A percentile compares a stretch with the other conserved stretches of the same genome.
Conservation (phyloP, 768 basidiomycete species). For the Saitozyma sp. region DNA sequence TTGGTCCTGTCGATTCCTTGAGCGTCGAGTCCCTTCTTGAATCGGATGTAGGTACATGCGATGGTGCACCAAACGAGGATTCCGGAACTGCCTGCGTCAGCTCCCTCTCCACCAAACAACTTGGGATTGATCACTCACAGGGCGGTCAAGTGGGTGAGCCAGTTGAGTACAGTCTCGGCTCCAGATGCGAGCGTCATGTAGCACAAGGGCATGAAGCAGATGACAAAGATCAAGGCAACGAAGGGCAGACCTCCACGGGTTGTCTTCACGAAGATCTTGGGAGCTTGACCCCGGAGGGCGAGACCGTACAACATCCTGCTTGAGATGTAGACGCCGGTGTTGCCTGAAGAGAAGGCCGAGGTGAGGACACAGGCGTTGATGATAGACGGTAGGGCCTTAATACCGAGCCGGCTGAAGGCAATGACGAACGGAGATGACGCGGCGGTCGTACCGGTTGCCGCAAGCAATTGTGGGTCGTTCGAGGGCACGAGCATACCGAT, state of each 20-base stretch:
- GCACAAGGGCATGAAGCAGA: constrained; percentile 61
- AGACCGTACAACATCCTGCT: constrained; percentile 30
- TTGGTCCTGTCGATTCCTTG: constrained; percentile 71
- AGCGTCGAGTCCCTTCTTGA: constrained; percentile 75
- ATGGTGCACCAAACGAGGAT: constrained; percentile 81
- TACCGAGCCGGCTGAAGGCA: constrained; percentile 49
- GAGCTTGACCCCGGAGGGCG: constrained; percentile 70
- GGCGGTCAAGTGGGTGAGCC: constrained; percentile 65
- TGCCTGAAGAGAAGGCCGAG: constrained; percentile 31
- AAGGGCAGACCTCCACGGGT: constrained; percentile 75
- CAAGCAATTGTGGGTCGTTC: constrained; percentile 28
- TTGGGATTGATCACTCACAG: constrained; percentile 38
- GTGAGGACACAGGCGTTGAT: constrained; percentile 51
- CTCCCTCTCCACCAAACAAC: constrained; percentile 1
- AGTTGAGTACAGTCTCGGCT: constrained; percentile 71
- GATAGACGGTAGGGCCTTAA: constrained; percentile 44
- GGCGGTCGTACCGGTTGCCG: constrained; percentile 33
- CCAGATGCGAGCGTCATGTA: constrained; percentile 74
- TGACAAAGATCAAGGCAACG: constrained; percentile 65
- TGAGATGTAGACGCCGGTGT: constrained; percentile 22
- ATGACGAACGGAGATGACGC: constrained; percentile 52
- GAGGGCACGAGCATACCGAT: constrained; percentile 45
- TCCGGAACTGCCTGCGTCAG: constrained; percentile 51
- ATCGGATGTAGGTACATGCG: constrained; percentile 72
- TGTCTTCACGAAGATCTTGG: constrained; percentile 70